Percentiles rank a stretch among this genome's conserved stretches.
phyloP scores from a whole-genome alignment of 352 stramenopile genomes.

The Achlya hypogyna region DNA sequence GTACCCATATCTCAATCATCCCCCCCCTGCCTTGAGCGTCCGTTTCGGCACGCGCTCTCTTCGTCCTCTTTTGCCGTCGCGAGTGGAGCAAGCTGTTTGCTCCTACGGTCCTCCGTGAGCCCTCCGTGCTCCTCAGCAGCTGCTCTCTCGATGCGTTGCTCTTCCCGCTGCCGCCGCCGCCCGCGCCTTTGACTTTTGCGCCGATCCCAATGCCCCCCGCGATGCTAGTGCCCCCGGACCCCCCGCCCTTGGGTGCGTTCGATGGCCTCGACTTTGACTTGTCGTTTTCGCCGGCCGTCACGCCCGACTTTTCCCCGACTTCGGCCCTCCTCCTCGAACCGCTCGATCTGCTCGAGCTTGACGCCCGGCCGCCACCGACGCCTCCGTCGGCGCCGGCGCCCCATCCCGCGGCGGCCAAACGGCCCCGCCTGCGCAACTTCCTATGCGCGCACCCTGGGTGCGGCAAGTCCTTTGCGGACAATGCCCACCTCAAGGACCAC shows the following conservation, averaged over 20 bases:
- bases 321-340: background rate
- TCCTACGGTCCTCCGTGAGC: background rate
- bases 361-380: background rate
- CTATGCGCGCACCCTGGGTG: slow-evolving; percentile 55
- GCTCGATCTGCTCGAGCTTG: background rate
- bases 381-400: background rate
- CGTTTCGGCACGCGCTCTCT: background rate
- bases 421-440: slow-evolving; percentile 52
- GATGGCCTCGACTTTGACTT: background rate
- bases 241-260: too few relatives aligned
- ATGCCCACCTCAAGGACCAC: slow-evolving; percentile 54
- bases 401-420: background rate
- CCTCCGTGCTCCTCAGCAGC: background rate
- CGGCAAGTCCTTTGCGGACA: slow-evolving; percentile 62
- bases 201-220: background rate
- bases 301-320: background rate
- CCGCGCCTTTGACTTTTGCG: background rate
- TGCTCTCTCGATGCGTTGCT: background rate
- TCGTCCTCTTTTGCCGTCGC: background rate
- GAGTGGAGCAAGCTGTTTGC: background rate
- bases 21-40: background rate
- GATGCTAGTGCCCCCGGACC: background rate
- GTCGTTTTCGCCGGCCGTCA: background rate
- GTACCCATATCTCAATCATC: background rate
- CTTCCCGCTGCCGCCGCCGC: background rate